Base-by-base conservation (phyloP, 2,329 filamentous ascomycete species). In the Pyricularia pennisetigena region DNA sequence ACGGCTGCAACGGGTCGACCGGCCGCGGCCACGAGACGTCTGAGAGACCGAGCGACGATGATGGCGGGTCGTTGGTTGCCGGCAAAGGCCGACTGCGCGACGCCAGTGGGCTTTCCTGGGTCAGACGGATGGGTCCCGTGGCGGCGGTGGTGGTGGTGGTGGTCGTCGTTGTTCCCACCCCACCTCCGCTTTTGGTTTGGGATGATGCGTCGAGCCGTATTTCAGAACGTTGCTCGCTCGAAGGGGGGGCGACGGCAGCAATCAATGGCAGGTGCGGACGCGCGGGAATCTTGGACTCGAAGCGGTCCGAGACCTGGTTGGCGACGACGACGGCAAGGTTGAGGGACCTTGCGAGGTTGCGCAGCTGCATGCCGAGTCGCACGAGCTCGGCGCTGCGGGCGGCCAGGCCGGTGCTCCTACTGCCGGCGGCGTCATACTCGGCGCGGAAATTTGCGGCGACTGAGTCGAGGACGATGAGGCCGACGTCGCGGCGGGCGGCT, bases 371-470 rank as follows among this genome's bases (percentile, higher is more conserved):
- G 49, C 94, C 92, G 2, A 97, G 81, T 32, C 89, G 88, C 20
- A 92, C 85, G 67, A 99, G 86, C 75, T 97, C 91, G 66, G 86
- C 83, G 71, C 90, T 89, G 70, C 95, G 87, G 57, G 88, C 88
- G 29, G 90, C 92, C 82, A 98, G 88, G 71, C 88, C 87, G 73
- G 78, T 81, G 26, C 67, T 77, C 79, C 70, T 76, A 69, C 80
- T 74, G 70, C 75, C 78, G 30, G 80, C 78, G 68, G 87, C 85
- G 72, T 93, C 90, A 73, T 93, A 95, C 77, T 98, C 94, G 66
- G 92, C 94, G 71, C 95, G 90, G 78, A 95, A 99, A 79, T 99
- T 99, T 69, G 95, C 93, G 0, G 95, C 94, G 30, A 99, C 90
- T 5, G 92, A 97, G 80, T 99, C 95, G 35, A 99, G 80, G 16